Percentiles rank a stretch among this genome's conserved stretches.
Evolutionary conservation across 2,329 filamentous ascomycete species (phyloP).

Genomic region (Diaporthe sp.): DNA sequence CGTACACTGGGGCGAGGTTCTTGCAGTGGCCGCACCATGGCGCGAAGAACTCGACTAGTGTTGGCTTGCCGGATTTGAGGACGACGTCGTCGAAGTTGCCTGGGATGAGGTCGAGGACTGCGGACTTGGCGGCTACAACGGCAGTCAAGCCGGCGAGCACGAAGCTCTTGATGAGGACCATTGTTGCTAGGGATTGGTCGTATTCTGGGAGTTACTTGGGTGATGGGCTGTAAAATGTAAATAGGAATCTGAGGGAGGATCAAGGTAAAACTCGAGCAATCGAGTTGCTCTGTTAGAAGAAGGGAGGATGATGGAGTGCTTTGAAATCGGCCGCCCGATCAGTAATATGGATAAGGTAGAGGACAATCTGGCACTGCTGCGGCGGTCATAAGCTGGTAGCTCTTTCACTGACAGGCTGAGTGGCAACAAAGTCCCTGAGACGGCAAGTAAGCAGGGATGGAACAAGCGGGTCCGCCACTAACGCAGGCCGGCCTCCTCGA

Average conservation of each 20-base stretch:
- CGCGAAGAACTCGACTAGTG: constrained; percentile 97
- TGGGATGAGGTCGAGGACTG: constrained; percentile 89
- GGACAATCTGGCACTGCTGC: constrained; percentile 33
- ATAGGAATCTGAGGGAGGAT: constrained; percentile 6
- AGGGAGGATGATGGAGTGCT: constrained; percentile 39
- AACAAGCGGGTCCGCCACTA: not conserved
- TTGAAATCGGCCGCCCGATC: constrained; percentile 45
- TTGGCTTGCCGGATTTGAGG: constrained; percentile 91
- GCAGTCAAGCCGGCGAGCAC: constrained; percentile 66
- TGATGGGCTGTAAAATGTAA: constrained; percentile 14
- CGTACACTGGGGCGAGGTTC: constrained; percentile 92
- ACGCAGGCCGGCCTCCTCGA: not conserved
- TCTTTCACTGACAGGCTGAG: constrained; percentile 10
- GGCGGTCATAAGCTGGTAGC: constrained; percentile 24
- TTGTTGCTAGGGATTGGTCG: constrained; percentile 44
- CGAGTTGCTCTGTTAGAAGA: constrained; percentile 2
- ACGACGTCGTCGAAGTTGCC: constrained; percentile 93
- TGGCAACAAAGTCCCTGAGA: constrained; percentile 14
- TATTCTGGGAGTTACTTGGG: not conserved
- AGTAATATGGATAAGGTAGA: constrained; percentile 19
- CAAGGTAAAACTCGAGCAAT: constrained; percentile 23
- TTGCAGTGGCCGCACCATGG: constrained; percentile 99
- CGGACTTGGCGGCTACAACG: constrained; percentile 75
- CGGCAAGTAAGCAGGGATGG: not conserved
- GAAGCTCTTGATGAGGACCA: constrained; percentile 71